Evolutionary conservation across 345 rosid species (phyloP).

Genomic region (Sapria himalayana): DNA sequence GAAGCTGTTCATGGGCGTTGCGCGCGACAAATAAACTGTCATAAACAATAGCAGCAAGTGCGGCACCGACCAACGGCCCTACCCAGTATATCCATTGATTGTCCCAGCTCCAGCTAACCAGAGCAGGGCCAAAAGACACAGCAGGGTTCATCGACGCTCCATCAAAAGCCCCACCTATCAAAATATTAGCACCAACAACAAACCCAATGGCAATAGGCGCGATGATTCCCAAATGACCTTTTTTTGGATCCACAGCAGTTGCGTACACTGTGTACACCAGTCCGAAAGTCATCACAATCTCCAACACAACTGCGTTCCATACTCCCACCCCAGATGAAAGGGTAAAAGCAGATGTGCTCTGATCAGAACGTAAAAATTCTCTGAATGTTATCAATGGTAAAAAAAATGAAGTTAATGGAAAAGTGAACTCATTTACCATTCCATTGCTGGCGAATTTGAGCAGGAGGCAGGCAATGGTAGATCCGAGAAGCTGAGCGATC

Average conservation of each 20-base stretch:
- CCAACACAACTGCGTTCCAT: conserved; percentile 63
- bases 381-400: neutral
- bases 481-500: conserved; percentile 81
- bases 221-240: conserved; percentile 40
- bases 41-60: conserved; percentile 56
- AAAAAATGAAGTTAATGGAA: neutral
- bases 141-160: conserved; percentile 98
- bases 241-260: conserved; percentile 76
- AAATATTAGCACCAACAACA: conserved; percentile 76
- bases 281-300: conserved; percentile 91
- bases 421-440: conserved; percentile 20
- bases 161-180: conserved; percentile 76
- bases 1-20: conserved; percentile 43
- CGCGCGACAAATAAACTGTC: conserved; percentile 39
- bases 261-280: conserved; percentile 83
- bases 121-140: conserved; percentile 79
- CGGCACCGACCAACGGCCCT: conserved; percentile 77
- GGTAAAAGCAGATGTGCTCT: conserved; percentile 44
- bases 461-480: conserved; percentile 59
- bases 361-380: conserved; percentile 5
- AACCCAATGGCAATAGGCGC: conserved; percentile 86
- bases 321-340: conserved; percentile 55
- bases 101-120: conserved; percentile 78
- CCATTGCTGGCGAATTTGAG: conserved; percentile 61
- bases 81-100: conserved; percentile 95